phyloP scores from a whole-genome alignment of 768 basidiomycete species.

The Phallus indusiatus region DNA sequence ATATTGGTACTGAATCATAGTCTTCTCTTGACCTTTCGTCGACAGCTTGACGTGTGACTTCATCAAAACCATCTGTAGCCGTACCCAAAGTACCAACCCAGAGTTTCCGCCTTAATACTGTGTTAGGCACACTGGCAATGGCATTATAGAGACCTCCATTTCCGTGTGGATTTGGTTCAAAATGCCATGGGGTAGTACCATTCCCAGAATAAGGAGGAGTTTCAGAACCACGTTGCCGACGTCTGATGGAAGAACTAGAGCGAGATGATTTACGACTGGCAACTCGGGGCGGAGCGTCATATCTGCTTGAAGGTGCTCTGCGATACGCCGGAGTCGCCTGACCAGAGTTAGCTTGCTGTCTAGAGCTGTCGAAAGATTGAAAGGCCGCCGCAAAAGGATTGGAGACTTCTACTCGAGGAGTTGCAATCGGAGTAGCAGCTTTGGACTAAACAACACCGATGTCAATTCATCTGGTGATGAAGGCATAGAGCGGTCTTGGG shows the following conservation, averaged over 20 bases:
- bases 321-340: slow-evolving; percentile 17
- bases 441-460: slow-evolving; percentile 23
- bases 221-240: slow-evolving; percentile 23
- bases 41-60: slow-evolving; percentile 46
- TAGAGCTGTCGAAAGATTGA: slow-evolving; percentile 10
- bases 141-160: slow-evolving; percentile 85
- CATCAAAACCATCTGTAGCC: slow-evolving; percentile 53
- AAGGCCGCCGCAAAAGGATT: slow-evolving; percentile 48
- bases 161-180: slow-evolving; percentile 58
- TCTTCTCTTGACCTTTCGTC: slow-evolving; percentile 36
- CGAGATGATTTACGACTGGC: slow-evolving; percentile 37
- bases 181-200: slow-evolving; percentile 29
- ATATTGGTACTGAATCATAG: slow-evolving; percentile 46
- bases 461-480: neutral
- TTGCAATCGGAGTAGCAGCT: slow-evolving; percentile 32
- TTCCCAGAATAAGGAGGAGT: slow-evolving; percentile 6
- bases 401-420: slow-evolving; percentile 30
- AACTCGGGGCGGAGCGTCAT: slow-evolving; percentile 23
- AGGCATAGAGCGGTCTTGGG: neutral
- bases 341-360: slow-evolving; percentile 10
- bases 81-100: slow-evolving; percentile 72
- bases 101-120: slow-evolving; percentile 38
- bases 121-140: slow-evolving; percentile 45
- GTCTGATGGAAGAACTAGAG: slow-evolving; percentile 41
- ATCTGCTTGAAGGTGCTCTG: slow-evolving; percentile 34